These are phyloP conservation scores for Adansonia rubrostipa DNA, from an alignment of 441 rosid species.

Conservation along the genomic window DNA sequence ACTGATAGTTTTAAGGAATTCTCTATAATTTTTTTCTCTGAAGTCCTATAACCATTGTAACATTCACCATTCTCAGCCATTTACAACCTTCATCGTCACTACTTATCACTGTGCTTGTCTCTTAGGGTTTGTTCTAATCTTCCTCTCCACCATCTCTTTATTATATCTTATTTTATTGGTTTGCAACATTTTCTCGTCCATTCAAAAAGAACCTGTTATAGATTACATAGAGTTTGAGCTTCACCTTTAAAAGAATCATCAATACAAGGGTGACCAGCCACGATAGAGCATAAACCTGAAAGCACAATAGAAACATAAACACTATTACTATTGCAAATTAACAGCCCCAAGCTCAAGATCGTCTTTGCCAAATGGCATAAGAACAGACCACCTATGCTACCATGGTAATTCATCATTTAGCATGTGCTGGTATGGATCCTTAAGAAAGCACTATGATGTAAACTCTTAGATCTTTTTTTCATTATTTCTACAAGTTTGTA, in stretches of 20 bases:
- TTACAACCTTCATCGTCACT: too few relatives aligned
- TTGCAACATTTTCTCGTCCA: too few relatives aligned
- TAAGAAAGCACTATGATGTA: neutral
- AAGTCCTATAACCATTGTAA: too few relatives aligned
- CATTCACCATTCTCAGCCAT: too few relatives aligned
- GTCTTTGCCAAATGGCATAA: neutral
- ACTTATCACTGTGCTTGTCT: too few relatives aligned
- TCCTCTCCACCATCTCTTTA: too few relatives aligned
- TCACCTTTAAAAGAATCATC: slow-evolving; percentile 82
- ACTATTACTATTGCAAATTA: neutral
- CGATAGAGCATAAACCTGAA: slow-evolving; percentile 84
- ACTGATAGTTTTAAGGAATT: too few relatives aligned
- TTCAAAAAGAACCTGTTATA: too few relatives aligned
- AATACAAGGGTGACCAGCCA: slow-evolving; percentile 91
- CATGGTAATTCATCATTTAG: neutral
- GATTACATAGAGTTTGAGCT: slow-evolving; percentile 13
- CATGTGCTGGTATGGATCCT: neutral
- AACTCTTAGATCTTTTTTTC: neutral
- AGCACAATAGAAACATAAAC: slow-evolving; percentile 28
- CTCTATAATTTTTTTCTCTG: too few relatives aligned
- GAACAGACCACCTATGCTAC: neutral
- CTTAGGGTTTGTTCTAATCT: fast-evolving
- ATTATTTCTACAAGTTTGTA: neutral
- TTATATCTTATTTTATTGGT: too few relatives aligned
- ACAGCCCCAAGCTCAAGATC: neutral